Conservation (phyloP, 768 basidiomycete species). For the Leucocoprinus birnbaumii region DNA sequence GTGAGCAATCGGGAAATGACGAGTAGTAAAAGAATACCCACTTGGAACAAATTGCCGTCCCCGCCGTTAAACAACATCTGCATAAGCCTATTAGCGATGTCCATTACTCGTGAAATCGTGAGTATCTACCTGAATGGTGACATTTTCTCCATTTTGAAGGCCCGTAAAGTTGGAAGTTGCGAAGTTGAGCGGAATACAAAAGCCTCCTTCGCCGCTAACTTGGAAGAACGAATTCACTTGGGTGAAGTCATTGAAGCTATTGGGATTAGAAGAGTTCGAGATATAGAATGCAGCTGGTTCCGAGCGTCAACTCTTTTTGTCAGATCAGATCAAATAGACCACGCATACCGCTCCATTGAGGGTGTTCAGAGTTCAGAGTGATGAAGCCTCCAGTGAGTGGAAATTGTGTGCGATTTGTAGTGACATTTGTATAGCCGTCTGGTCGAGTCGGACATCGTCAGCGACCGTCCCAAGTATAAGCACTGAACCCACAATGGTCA, state of each 20-base stretch:
- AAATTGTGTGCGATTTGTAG: slow-evolving; percentile 60
- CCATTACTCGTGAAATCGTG: background rate
- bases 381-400: slow-evolving; percentile 64
- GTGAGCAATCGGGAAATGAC: slow-evolving; percentile 15
- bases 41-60: slow-evolving; percentile 70
- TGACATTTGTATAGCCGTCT: slow-evolving; percentile 61
- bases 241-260: slow-evolving; percentile 60
- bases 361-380: slow-evolving; percentile 57
- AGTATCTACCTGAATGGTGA: slow-evolving; percentile 64
- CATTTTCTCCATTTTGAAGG: slow-evolving; percentile 58
- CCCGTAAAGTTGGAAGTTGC: slow-evolving; percentile 35
- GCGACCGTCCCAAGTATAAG: background rate
- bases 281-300: slow-evolving; percentile 47
- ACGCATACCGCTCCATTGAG: slow-evolving; percentile 47
- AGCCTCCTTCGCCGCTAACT: slow-evolving; percentile 53
- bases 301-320: background rate
- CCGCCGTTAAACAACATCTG: slow-evolving; percentile 43
- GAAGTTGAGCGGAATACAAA: slow-evolving; percentile 67
- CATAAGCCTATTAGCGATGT: background rate
- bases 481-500: background rate
- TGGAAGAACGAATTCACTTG: slow-evolving; percentile 26
- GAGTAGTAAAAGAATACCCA: slow-evolving; percentile 17
- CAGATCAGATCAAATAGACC: background rate
- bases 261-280: slow-evolving; percentile 59
- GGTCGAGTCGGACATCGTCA: background rate